phyloP scores from a whole-genome alignment of 2,329 filamentous ascomycete genomes.

The Colletotrichum spaethianum region DNA sequence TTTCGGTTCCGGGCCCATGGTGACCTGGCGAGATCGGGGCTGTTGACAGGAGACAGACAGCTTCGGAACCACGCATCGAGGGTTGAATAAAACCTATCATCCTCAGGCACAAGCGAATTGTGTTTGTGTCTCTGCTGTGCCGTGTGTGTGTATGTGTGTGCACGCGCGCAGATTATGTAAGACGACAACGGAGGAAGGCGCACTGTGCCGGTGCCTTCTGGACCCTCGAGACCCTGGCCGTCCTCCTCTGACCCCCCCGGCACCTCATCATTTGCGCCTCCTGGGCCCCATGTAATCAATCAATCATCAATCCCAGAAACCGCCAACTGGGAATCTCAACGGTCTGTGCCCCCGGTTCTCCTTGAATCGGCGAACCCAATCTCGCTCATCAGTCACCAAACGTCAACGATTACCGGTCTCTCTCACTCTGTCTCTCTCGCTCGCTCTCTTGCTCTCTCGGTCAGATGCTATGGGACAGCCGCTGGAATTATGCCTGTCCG shows the following conservation, averaged over 20 bases:
- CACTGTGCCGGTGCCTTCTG: constrained; percentile 27
- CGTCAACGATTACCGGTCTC: not conserved
- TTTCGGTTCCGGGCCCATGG: too few species aligned
- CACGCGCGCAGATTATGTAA: constrained; percentile 14
- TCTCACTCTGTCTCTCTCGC: too few species aligned
- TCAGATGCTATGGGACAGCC: too few species aligned
- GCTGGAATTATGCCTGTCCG: not conserved
- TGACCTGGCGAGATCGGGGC: not conserved
- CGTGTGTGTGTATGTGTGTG: too few species aligned
- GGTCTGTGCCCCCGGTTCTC: constrained; percentile 23
- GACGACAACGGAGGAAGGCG: not conserved
- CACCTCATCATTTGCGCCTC: constrained; percentile 37
- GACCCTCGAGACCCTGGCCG: constrained; percentile 5
- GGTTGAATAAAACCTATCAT: not conserved
- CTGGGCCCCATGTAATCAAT: constrained; percentile 20
- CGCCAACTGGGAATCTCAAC: constrained; percentile 11
- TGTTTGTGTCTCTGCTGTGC: not conserved
- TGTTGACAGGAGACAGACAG: not conserved
- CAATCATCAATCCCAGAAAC: constrained; percentile 33
- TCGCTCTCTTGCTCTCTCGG: too few species aligned
- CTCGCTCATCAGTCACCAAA: not conserved
- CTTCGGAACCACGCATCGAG: not conserved
- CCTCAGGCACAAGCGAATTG: not conserved
- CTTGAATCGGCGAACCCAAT: not conserved
- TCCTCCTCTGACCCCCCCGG: constrained; percentile 18